These are phyloP conservation scores for Linderniella brevidens DNA, from an alignment of 257 asterid genomes.

Conservation along the genomic window DNA sequence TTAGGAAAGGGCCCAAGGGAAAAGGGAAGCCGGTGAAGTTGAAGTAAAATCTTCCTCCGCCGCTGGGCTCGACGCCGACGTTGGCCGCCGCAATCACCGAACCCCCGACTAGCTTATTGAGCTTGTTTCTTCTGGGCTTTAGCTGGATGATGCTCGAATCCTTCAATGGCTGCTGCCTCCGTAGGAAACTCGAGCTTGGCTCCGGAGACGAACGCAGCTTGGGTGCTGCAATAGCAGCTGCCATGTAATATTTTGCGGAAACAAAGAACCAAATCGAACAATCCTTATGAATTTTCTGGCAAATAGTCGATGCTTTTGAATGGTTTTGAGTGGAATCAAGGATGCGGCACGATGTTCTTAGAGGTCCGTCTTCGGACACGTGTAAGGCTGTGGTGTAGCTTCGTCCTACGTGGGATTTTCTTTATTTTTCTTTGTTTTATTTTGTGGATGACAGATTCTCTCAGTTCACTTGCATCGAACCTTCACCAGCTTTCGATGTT, in stretches of 20 bases:
- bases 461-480: no score
- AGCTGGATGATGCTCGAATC: conserved; percentile 20
- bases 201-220: conserved; percentile 22
- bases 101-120: conserved; percentile 14
- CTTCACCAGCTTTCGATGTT: no score
- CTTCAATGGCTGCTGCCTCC: conserved; percentile 29
- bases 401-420: conserved; percentile 14
- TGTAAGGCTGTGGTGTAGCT: conserved; percentile 12
- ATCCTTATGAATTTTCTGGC: no score
- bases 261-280: no score
- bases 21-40: conserved; percentile 89
- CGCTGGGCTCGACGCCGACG: conserved; percentile 16
- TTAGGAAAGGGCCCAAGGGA: conserved; percentile 95
- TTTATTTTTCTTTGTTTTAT: not conserved
- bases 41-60: conserved; percentile 61
- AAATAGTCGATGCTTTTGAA: no score
- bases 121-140: conserved; percentile 30
- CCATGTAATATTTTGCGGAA: conserved; percentile 12
- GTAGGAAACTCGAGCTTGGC: conserved; percentile 18
- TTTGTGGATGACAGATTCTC: no score
- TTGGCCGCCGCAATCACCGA: conserved; percentile 42
- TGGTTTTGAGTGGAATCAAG: no score
- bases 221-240: conserved; percentile 29
- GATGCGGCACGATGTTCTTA: not conserved
- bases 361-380: conserved; percentile 29